Base-by-base conservation (phyloP, 208 protist genomes). In the Acanthamoeba triangularis region DNA sequence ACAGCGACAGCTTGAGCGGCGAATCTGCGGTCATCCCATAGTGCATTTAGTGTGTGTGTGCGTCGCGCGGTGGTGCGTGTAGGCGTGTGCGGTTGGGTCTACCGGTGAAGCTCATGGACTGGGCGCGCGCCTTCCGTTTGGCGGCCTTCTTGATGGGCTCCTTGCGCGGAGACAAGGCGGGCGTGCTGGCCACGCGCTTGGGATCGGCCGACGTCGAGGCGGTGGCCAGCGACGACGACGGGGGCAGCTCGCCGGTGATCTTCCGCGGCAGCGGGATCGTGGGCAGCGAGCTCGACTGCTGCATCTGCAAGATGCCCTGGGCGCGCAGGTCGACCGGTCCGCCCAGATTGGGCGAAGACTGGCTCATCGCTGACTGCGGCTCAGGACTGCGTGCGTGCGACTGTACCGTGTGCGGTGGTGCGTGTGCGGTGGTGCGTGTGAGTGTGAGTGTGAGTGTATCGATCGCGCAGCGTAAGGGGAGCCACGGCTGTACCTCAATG, bases 351-450 rank as follows among this genome's bases (percentile, higher is more conserved):
- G 74, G 30, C 33, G 37, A 3, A 10, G 23, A 52, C 23, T n/a
- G 35, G 8, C 11, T 20, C n/a, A 8, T 37, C 0, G 11, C 65
- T 37, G 65, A 1, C 25, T n/a, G 14, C 37, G 74, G 37, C 4
- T 82, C 74, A 0, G 85, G 85, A 41, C 85, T 92, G 16, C 85
- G 85, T n/a, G 85, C 85, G 47, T 92, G 85, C 13, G 85, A 92
- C 85, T 92, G 30, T 11, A 0, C 5, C 16, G 30, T 23, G 65
- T 1, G 20, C 30, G 37, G 0, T 10, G 11, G 47, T 49, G 14
- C 13, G 2, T 37, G 20, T 49, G 20, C n/a, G 25, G 1, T 3
- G 30, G 49, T 65, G 59, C 23, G 59, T 63, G 67, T 76, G 35
- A 4, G 56, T 63, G 56, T 28, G 56, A 3, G 56, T 28, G 25